These are phyloP conservation scores for Nitzschia sp. DNA, from an alignment of 108 stramenopile species.

Conservation along the genomic window DNA sequence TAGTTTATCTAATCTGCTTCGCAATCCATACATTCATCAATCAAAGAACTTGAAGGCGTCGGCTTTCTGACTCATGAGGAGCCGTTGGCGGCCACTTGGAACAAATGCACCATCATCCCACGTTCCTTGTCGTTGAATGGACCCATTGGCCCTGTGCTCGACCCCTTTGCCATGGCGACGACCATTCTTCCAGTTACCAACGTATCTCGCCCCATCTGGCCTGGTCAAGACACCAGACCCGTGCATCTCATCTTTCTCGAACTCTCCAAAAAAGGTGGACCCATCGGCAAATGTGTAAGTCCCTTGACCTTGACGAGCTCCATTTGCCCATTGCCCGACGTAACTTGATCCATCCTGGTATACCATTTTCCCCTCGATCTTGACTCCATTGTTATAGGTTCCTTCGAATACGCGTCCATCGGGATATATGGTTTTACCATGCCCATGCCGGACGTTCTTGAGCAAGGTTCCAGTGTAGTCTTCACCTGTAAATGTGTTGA, in stretches of 20 bases:
- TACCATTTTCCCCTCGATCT: conserved; percentile 30
- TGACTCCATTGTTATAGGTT: conserved; percentile 7
- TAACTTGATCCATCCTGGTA: conserved; percentile 23
- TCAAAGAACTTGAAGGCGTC: too few relatives aligned
- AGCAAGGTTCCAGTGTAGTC: conserved; percentile 76
- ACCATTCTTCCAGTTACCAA: conserved; percentile 47
- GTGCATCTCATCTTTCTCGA: conserved; percentile 33
- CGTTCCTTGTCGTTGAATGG: conserved; percentile 12
- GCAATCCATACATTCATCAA: too few relatives aligned
- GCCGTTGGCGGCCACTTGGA: neutral
- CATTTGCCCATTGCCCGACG: conserved; percentile 17
- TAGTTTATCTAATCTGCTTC: too few relatives aligned
- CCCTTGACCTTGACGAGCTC: conserved; percentile 33
- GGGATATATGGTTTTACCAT: conserved; percentile 59
- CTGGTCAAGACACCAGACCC: conserved; percentile 39
- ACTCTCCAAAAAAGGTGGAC: conserved; percentile 32
- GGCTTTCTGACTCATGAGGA: too few relatives aligned
- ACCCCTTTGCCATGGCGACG: conserved; percentile 39
- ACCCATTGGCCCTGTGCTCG: conserved; percentile 8
- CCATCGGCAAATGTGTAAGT: conserved; percentile 33
- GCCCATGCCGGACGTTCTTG: conserved; percentile 70
- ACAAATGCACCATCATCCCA: conserved; percentile 25
- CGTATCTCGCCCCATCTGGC: conserved; percentile 34
- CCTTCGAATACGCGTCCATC: conserved; percentile 44
- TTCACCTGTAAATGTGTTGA: conserved; percentile 10